Percentiles rank a stretch among this genome's conserved stretches.
Evolutionary conservation across 306 rosid species (phyloP).

Genomic region (Fragaria iinumae): DNA sequence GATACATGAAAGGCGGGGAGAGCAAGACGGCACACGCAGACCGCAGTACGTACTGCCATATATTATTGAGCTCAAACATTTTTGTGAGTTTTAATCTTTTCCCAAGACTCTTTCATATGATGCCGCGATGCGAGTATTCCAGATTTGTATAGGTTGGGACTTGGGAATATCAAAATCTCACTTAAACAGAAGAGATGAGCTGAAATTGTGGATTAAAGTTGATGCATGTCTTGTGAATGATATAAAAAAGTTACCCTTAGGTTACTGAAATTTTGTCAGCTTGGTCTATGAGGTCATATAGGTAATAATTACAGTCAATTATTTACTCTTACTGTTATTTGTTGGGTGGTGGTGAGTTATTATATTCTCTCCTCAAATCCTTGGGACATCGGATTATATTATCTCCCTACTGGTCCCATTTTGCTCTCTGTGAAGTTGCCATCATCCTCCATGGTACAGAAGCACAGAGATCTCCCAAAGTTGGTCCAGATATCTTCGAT

Average conservation of each 20-base stretch:
- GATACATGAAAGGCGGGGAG: not conserved
- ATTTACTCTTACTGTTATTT: not conserved
- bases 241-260: not conserved
- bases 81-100: too few relatives aligned
- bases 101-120: too few relatives aligned
- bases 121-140: not conserved
- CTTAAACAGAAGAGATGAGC: not conserved
- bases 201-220: not conserved
- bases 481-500: constrained; percentile 36
- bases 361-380: not conserved
- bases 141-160: too few relatives aligned
- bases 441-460: constrained; percentile 34
- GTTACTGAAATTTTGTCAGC: not conserved
- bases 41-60: too few relatives aligned
- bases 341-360: not conserved
- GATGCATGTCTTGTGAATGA: not conserved
- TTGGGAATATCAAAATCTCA: too few relatives aligned
- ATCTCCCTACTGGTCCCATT: constrained; percentile 29
- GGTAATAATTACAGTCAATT: not conserved
- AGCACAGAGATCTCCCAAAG: constrained; percentile 24
- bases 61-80: too few relatives aligned
- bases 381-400: not conserved
- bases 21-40: too few relatives aligned
- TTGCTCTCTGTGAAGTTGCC: constrained; percentile 28
- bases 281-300: not conserved